phyloP scores from a whole-genome alignment of 495 filamentous ascomycete species.

The Daldinia grandis region DNA sequence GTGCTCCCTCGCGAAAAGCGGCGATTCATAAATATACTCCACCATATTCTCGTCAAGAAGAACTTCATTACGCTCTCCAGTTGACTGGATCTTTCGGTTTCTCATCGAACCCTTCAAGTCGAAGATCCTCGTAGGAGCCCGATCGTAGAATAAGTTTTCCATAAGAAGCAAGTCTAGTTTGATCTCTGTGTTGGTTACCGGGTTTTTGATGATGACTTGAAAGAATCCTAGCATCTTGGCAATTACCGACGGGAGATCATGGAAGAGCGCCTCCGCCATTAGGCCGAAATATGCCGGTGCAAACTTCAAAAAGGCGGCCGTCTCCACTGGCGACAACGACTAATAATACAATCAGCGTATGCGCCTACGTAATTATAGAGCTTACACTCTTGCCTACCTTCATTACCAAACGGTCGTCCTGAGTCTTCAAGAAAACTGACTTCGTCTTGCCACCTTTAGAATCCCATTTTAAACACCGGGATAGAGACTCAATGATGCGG shows the following conservation, averaged over 20 bases:
- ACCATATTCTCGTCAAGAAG: slow-evolving; percentile 99
- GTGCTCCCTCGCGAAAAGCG: slow-evolving; percentile 92
- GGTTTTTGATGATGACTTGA: slow-evolving; percentile 95
- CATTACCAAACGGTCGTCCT: slow-evolving; percentile 92
- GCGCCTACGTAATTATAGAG: neutral
- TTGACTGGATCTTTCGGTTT: slow-evolving; percentile 93
- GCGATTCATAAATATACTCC: slow-evolving; percentile 97
- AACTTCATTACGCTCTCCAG: slow-evolving; percentile 94
- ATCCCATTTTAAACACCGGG: slow-evolving; percentile 96
- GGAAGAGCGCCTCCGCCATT: slow-evolving; percentile 95
- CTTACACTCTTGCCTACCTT: slow-evolving; percentile 55
- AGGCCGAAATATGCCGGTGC: slow-evolving; percentile 97
- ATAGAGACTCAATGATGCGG: slow-evolving; percentile 93
- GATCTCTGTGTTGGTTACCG: slow-evolving; percentile 88
- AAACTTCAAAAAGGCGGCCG: slow-evolving; percentile 91
- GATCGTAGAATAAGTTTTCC: slow-evolving; percentile 99
- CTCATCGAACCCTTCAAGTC: slow-evolving; percentile 99
- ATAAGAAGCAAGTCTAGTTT: slow-evolving; percentile 94
- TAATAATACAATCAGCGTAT: slow-evolving; percentile 41
- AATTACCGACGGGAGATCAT: slow-evolving; percentile 95
- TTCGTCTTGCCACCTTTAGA: slow-evolving; percentile 98
- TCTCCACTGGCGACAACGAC: slow-evolving; percentile 87
- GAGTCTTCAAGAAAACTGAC: slow-evolving; percentile 96
- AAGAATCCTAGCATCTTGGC: slow-evolving; percentile 99
- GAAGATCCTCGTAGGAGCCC: slow-evolving; percentile 89